Evolutionary conservation across 495 filamentous ascomycete genomes (phyloP), one percentile per base, ranked within the genome.

Genomic region (Chlorociboria aeruginascens): DNA sequence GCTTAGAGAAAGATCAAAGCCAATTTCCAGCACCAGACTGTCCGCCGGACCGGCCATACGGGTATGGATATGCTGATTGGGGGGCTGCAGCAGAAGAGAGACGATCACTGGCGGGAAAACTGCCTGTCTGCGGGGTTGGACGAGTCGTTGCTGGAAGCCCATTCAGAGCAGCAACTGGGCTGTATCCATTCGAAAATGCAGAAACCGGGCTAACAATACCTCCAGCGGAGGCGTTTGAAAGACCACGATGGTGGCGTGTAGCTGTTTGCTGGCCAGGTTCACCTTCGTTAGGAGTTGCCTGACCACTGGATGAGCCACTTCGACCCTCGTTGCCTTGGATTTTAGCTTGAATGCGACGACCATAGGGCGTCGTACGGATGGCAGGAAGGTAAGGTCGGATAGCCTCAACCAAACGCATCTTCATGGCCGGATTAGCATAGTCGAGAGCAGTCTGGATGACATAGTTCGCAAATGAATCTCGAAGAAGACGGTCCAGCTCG

Each of bases 391-490:
- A 73, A 0, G 89, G 90, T 20, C 87, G 86, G 51, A 98, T 84
- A 30, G 71, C 72, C 32, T 96, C 86, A 33, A 93, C 77, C 16
- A 98, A 73, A 25, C 73, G 73, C 47, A 68, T 67, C 64, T 88
- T 86, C 52, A 77, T 82, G 8, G 76, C 70, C 0, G 72, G 62
- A 41, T 89, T 85, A 7, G 85, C 77, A 55, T 86, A 88, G 51
- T 96, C 89, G 53, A 95, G 68, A 38, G 92, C 92, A 32, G 92
- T 98, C 73, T 98, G 92, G 33, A 97, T 82, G 51, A 98, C 92
- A 61, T 98, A 98, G 65, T 98, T 98, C 53, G 85, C 92, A 61
- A 83, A 98, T 0, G 81, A 84, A 62, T 98, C 93, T 28, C 86
- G 83, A 32, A 97, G 73, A 53, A 95, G 77, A 52, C 78, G 83